Evolutionary conservation across 345 rosid genomes (phyloP), one percentile per base, ranked within the genome.

Genomic region (Hibiscus mutabilis): DNA sequence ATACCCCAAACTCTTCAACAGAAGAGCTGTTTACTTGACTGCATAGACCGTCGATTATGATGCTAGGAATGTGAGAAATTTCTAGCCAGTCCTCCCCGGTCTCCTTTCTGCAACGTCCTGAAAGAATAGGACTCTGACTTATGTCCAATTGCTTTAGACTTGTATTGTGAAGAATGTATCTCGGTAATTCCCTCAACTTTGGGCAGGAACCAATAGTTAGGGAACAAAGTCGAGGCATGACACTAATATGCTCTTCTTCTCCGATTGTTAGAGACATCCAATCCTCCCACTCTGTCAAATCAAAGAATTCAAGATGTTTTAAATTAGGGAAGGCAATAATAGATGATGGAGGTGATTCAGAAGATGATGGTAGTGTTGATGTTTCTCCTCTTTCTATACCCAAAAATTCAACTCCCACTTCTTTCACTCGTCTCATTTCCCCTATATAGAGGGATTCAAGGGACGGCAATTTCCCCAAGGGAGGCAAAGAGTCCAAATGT

Each of bases 181-280:
- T 2, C 4, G 55, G 55, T 15, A 65, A 19, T 65, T 19, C 31
- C 33, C 2, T 22, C 22, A 65, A 42, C 55, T 42, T 65, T 6
- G 69, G 69, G 55, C 55, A 62, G 67, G 67, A 62, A 19, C 40
- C 27, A 11, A 37, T 62, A 37, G 67, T 62, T 62, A 62, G 70
- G 22, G 70, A 66, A 66, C 22, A 47, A 66, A 66, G 70, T 14
- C 14, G 37, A 25, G 70, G 70, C 70, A 66, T 66, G 19, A 66
- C 42, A 22, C 19, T 42, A 42, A 42, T 22, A 44, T 21, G 53
- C 6, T 44, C 53, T 18, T 18, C 47, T 19, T 22, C 53, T 69
- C 18, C 4, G 6, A 2, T 35, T 21, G 13, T 35, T 33, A 35
- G 11, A 35, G 72, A 2, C 18, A 56, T 53, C 61, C 63, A 33